These are phyloP conservation scores for Plasmodium billcollinsi DNA, from an alignment of 169 alveolate species.

Conservation along the genomic window DNA sequence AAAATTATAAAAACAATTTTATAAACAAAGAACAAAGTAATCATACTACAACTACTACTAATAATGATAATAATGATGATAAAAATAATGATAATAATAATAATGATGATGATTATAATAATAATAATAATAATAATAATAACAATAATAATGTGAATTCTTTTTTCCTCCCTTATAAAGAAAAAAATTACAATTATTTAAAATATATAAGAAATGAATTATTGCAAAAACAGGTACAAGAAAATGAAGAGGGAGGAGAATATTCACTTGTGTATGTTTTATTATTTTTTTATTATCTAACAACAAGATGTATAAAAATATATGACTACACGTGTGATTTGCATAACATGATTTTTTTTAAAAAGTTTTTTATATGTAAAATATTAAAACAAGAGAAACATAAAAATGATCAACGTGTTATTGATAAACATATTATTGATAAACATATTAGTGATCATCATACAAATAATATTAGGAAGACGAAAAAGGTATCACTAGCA, in stretches of 20 bases:
- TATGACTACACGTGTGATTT: constrained; percentile 17
- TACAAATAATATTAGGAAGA: too few relatives aligned
- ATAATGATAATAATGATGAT: not conserved
- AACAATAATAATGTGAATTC: too few relatives aligned
- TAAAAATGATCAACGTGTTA: not conserved
- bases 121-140: too few relatives aligned
- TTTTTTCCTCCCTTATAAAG: too few relatives aligned
- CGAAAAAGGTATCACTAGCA: too few relatives aligned
- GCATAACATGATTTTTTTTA: constrained; percentile 13
- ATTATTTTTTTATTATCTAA: constrained; percentile 18
- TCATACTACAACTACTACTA: not conserved
- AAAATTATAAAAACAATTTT: too few relatives aligned
- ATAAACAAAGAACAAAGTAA: not conserved
- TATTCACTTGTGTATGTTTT: constrained; percentile 16
- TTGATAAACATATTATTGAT: too few relatives aligned
- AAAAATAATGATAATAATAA: too few relatives aligned
- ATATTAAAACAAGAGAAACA: not conserved
- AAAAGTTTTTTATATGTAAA: constrained; percentile 9
- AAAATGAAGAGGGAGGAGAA: not conserved
- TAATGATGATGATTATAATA: too few relatives aligned
- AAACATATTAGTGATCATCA: not conserved
- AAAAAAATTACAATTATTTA: too few relatives aligned
- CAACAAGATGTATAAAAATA: constrained; percentile 11
- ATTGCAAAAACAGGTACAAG: not conserved
- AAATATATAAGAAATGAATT: constrained; percentile 3